Evolutionary conservation across 2,329 filamentous ascomycete species (phyloP), one percentile per base, ranked within the genome.

Genomic region (Daldinia eschscholtzii): DNA sequence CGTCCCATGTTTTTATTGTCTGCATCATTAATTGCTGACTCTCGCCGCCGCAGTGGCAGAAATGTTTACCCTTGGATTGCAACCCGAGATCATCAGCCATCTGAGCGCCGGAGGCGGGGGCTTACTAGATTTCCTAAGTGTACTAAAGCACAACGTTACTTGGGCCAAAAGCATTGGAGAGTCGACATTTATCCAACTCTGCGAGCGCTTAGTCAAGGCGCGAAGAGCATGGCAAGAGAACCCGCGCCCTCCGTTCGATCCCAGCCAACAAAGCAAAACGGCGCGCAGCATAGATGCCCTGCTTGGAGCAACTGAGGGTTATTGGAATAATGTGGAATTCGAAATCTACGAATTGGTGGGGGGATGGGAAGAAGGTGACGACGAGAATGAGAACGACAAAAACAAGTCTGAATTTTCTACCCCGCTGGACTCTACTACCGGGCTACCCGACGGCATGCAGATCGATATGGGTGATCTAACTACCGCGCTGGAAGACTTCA

Each of bases 211-310:
- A 6, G 37, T 53, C 13, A 37, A 62, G 4, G 61, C 68, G 2
- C 57, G 64, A 28, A 9, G 18, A 1, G 61, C 35, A 1, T 70
- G 64, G 64, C 39, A 60, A 10, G 10, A 7, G 9, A 61, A 18
- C 18, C 64, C 64, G 1, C 46, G 50, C 1, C 35, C 7, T 1
- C 64, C 61, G 2, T 57, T 60, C 37, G 41, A 65, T 12, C 13
- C 41, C 5, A 20, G 15, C 35, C 4, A 63, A 18, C 64, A 63
- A 6, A 26, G 56, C 15, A 10, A 20, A 3, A 57, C 56, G 1
- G 68, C 68, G 9, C 57, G 30, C n/a, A 33, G 4, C 2, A 65
- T 67, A 6, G 64, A 67, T 20, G 26, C 6, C 6, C 52, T 70
- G 12, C 61, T 67, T 3, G 46, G 35, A 2, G 37, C 10, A 10